Conservation (phyloP, 2,329 filamentous ascomycete genomes). For the Cytospora paraplurivora region DNA sequence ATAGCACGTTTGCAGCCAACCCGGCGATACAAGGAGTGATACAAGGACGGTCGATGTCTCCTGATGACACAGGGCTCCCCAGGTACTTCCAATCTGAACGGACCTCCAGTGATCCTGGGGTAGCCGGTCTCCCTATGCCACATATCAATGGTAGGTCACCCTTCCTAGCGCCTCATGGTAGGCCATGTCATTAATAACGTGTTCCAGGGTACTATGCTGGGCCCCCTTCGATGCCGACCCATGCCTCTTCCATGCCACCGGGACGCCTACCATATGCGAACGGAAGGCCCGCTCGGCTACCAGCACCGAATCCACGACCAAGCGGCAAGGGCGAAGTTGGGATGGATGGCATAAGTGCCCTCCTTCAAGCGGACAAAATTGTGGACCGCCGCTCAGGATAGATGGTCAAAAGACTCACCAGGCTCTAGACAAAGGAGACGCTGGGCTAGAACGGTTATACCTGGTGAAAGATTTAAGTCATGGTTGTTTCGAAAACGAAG, state of each 20-base stretch:
- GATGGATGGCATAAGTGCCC: conserved; percentile 61
- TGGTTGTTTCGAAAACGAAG: background rate
- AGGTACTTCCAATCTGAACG: conserved; percentile 12
- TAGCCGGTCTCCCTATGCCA: conserved; percentile 19
- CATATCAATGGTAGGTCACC: conserved; percentile 29
- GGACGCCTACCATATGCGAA: conserved; percentile 21
- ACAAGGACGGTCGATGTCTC: conserved; percentile 26
- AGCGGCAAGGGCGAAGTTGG: conserved; percentile 36
- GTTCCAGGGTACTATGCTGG: conserved; percentile 32
- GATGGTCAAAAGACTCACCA: background rate
- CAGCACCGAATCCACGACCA: conserved; percentile 30
- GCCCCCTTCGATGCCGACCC: conserved; percentile 10
- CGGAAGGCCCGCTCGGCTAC: conserved; percentile 10
- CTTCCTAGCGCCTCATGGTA: background rate
- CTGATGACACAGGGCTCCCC: conserved; percentile 24
- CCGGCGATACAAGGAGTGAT: conserved; percentile 13
- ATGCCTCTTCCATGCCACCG: background rate
- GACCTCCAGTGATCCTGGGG: conserved; percentile 16
- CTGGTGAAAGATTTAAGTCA: background rate
- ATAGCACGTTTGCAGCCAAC: conserved; percentile 14
- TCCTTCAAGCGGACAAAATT: conserved; percentile 61
- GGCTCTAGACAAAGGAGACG: background rate
- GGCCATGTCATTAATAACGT: background rate
- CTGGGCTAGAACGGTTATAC: background rate
- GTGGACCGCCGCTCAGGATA: conserved; percentile 47